Evolutionary conservation across 1,284 basidiomycete genomes (phyloP).

Genomic region (Fistulina hepatica): DNA sequence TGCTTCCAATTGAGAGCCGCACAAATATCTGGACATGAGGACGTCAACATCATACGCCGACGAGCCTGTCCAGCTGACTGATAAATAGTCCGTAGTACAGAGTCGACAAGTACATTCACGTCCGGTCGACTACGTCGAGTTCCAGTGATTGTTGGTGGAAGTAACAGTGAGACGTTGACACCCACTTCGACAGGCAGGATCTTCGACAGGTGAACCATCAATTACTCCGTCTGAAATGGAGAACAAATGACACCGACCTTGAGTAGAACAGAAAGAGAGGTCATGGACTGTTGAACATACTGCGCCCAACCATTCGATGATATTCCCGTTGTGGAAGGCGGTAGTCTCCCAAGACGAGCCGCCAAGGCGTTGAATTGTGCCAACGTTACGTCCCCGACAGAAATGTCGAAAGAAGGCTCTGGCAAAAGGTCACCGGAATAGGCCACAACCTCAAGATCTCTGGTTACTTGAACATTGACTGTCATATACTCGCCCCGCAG

Average conservation of each 20-base stretch:
- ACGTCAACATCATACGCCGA: slow-evolving; percentile 77
- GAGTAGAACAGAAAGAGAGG: slow-evolving; percentile 62
- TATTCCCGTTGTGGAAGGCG: slow-evolving; percentile 20
- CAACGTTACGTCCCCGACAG: slow-evolving; percentile 75
- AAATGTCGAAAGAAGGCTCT: slow-evolving; percentile 62
- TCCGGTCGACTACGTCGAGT: slow-evolving; percentile 44
- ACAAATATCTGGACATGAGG: slow-evolving; percentile 82
- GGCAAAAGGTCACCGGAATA: slow-evolving; percentile 69
- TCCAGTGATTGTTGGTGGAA: slow-evolving; percentile 40
- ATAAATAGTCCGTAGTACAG: slow-evolving; percentile 74
- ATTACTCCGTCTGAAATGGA: slow-evolving; percentile 10
- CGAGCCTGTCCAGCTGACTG: slow-evolving; percentile 46
- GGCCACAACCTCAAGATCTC: slow-evolving; percentile 80
- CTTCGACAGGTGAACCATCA: slow-evolving; percentile 28
- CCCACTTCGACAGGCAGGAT: slow-evolving; percentile 64
- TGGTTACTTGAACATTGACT: slow-evolving; percentile 84
- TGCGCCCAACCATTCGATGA: slow-evolving; percentile 19
- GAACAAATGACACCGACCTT: slow-evolving; percentile 54
- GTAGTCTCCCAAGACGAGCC: slow-evolving; percentile 33
- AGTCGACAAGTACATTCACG: slow-evolving; percentile 75
- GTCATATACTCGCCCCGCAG: slow-evolving; percentile 83
- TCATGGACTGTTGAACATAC: slow-evolving; percentile 40
- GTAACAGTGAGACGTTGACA: slow-evolving; percentile 73
- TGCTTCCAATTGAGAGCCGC: slow-evolving; percentile 97
- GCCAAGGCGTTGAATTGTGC: slow-evolving; percentile 72